Evolutionary conservation across 352 stramenopile genomes (phyloP), one percentile per base, ranked within the genome.

Genomic region (Globisporangium sylvaticum): DNA sequence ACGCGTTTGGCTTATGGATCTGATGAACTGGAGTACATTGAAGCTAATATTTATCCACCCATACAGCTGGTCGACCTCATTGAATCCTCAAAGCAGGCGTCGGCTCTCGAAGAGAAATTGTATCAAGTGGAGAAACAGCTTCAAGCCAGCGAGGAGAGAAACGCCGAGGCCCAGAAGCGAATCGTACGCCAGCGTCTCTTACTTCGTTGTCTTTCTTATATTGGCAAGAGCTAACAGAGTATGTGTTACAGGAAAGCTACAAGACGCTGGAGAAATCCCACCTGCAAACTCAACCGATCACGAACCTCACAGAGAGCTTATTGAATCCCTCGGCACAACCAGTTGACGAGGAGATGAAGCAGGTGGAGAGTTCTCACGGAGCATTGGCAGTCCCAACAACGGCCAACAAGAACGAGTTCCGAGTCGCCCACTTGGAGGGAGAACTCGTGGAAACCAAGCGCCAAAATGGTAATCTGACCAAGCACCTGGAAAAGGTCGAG

Each of bases 401-500:
- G 32, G 63, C 78, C 10, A 79, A 78, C n/a, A 79, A 74, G 12
- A 78, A 87, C 37, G 74, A 89, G 58, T 60, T 68, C 12, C 79
- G 84, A 27, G 76, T 94, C 22, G 70, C 79, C 29, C 54, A 65
- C 6, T 39, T 92, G 34, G 83, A 90, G 61, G 76, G 81, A 32
- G 72, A 77, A 22, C 65, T 92, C 0, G 58, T 67, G 2, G 66
- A 75, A 29, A 56, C 75, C 12, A 71, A 91, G 24, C 72, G 77
- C 31, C 72, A 92, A 32, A 83, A 84, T 50, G 66, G 63, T 7
- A 83, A 74, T 8, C 66, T 94, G 27, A 64, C 56, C 1, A 85
- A 85, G 37, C 81, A 90, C 60, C 74, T 95, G 6, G 80, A 92
- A 58, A 85, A 83, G 55, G 71, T 71, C 4, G 83, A 94, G 66